phyloP scores from a whole-genome alignment of 352 stramenopile species.

The Globisporangium cystogenes region DNA sequence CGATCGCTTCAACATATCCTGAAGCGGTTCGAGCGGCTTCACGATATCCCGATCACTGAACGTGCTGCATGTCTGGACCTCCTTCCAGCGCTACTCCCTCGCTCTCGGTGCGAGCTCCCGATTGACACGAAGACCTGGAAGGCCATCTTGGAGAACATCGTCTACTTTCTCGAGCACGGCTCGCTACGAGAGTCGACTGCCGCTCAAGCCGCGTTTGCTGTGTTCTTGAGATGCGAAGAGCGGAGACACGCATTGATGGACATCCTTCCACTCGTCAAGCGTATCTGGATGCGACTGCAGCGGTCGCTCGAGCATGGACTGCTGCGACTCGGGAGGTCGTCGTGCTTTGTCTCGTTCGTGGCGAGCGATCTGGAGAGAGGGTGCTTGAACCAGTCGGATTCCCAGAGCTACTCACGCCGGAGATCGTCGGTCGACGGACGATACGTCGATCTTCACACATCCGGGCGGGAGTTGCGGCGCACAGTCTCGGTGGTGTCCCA shows the following conservation, averaged over 20 bases:
- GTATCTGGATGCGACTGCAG: conserved; percentile 8
- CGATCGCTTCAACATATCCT: background rate
- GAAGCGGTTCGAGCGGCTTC: background rate
- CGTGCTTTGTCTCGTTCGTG: conserved; percentile 2
- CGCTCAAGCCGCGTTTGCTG: conserved; percentile 6
- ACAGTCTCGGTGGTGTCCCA: conserved; percentile 3
- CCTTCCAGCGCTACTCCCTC: background rate
- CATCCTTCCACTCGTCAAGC: conserved; percentile 1
- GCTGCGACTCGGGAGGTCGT: background rate
- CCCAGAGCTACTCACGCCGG: background rate
- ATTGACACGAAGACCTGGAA: conserved; percentile 2
- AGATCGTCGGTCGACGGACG: background rate
- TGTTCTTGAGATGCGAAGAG: conserved; percentile 2
- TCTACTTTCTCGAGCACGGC: conserved; percentile 11
- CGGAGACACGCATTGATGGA: conserved; percentile 1
- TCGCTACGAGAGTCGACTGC: background rate
- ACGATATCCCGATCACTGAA: conserved; percentile 2
- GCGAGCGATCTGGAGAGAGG: background rate
- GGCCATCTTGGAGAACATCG: conserved; percentile 4
- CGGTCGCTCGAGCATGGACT: conserved; percentile 2
- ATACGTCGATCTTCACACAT: background rate
- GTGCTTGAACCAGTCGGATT: background rate
- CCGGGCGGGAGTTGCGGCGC: background rate
- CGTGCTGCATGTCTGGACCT: conserved; percentile 8
- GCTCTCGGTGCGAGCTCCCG: background rate